Base-by-base conservation (phyloP, 164 flowering plant genomes). In the Berberis vulgaris region DNA sequence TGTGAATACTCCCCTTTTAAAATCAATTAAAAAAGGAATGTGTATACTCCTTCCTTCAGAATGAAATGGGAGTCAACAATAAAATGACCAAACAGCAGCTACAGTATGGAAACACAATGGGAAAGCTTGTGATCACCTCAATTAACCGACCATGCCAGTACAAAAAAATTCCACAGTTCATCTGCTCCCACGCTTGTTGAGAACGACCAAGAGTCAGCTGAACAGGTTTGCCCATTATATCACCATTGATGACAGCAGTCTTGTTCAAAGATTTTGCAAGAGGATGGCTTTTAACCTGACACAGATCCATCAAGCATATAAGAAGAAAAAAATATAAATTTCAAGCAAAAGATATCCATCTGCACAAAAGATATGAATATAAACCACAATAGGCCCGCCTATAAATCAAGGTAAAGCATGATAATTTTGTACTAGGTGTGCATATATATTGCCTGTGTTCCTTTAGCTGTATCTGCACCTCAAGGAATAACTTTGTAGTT, bases 71-170 rank as follows among this genome's bases (percentile, higher is more conserved):
- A 26, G 26, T 26, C 26, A 52, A 52, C 3, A 52, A 2, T 10
- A 54, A 54, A 4, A 5, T 13, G 4, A 38, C 57, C 4, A 13
- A 54, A 54, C 13, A 54, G 54, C 38, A 26, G 38, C 0, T 10
- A 54, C 7, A 39, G 42, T 13, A 9, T 40, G 49, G 2, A 3
- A 52, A 52, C 54, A 62, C 26, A 26, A 26, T 26, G 26, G 26
- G 26, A 26, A 26, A 26, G 26, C 26, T 26, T 26, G 26, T 26
- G 38, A 61, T 71, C 55, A 85, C 90, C 84, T 85, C 90, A 71
- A 85, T 80, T 58, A 85, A 66, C 45, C 87, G 84, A 6, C 87
- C 87, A 75, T 83, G 87, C 90, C 90, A 83, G 59, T 83, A 85
- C 60, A 83, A 73, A 66, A 85, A 85, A 5, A 85, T 80, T 69